Evolutionary conservation across 768 basidiomycete genomes (phyloP).

Genomic region (Russula griseocarnosa): DNA sequence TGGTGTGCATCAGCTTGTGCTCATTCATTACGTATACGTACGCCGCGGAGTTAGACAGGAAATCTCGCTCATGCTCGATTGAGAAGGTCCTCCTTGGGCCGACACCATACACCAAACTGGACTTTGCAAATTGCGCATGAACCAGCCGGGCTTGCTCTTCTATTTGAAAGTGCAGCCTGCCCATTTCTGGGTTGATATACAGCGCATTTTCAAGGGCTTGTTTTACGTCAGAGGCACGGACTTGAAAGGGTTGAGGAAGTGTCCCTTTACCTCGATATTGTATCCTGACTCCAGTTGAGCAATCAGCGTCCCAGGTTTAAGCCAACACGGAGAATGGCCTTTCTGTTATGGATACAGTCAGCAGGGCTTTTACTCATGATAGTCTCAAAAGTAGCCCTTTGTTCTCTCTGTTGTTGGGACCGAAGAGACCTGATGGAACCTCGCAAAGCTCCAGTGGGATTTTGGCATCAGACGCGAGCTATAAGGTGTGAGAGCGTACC

Average conservation of each 20-base stretch:
- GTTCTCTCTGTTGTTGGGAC: conserved; percentile 35
- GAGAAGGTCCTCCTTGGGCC: conserved; percentile 47
- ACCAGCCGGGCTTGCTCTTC: conserved; percentile 39
- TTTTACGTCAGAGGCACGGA: conserved; percentile 9
- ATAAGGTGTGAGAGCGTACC: background rate
- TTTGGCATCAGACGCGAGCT: conserved; percentile 59
- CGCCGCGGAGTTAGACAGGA: conserved; percentile 43
- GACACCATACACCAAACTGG: conserved; percentile 67
- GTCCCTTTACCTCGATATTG: conserved; percentile 30
- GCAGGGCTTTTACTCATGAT: conserved; percentile 46
- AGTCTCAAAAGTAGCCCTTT: conserved; percentile 45
- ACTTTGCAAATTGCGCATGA: conserved; percentile 54
- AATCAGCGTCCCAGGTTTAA: conserved; percentile 44
- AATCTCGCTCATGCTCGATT: conserved; percentile 62
- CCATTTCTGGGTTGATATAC: conserved; percentile 34
- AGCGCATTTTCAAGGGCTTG: conserved; percentile 35
- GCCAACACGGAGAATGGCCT: conserved; percentile 37
- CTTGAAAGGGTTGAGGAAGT: conserved; percentile 24
- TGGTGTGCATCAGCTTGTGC: conserved; percentile 59
- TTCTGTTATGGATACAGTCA: conserved; percentile 56
- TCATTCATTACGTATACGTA: conserved; percentile 63
- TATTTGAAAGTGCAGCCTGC: conserved; percentile 28
- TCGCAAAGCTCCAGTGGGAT: conserved; percentile 65
- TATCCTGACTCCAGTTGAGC: conserved; percentile 39
- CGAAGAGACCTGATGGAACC: conserved; percentile 51